Base-by-base conservation (phyloP, 805 yeast genomes). In the Candida sonorensis region DNA sequence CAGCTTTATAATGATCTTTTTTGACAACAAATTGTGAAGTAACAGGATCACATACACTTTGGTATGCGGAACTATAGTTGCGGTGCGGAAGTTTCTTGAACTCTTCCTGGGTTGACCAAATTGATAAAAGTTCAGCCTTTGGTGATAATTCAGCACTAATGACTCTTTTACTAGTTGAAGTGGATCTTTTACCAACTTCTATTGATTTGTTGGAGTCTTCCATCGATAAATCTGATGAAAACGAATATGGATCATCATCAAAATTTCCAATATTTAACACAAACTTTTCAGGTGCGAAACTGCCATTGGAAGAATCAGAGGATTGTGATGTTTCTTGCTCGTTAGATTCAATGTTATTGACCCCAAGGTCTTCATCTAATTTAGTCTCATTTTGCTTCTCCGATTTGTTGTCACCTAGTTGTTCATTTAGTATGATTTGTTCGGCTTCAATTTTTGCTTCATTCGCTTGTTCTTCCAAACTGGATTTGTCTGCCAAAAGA, bases 161-260 rank as follows among this genome's bases (percentile, higher is more conserved):
- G 4, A 41, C 41, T n/a, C 52, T 17, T 21, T 34, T 30, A 9
- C 26, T 29, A 7, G 23, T 22, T 11, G 36, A 29, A 3, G 17
- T 7, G 4, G 14, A 5, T 11, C 29, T 35, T 4, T 19, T 27
- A 5, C 17, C 17, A 7, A 21, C 22, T 27, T 46, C 35, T 23
- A 42, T 47, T 16, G 61, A 58, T 36, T 64, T 69, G 17, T 53
- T 50, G 15, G 38, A 41, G 14, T 37, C 40, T 7, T 38, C 36
- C 13, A 22, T 33, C 2, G 7, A 18, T 12, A 63, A 42, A 9
- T 66, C 69, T n/a, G 59, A 65, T 38, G 65, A 61, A 12, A 67
- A 60, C 2, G 59, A 51, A 40, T 53, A 55, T 30, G 63, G 59
- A 37, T 59, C 60, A 20, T 67, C 57, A 31, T 67, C 72, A 25